Evolutionary conservation across 2,329 filamentous ascomycete species (phyloP).

Genomic region (Gnomoniopsis smithogilvyi): DNA sequence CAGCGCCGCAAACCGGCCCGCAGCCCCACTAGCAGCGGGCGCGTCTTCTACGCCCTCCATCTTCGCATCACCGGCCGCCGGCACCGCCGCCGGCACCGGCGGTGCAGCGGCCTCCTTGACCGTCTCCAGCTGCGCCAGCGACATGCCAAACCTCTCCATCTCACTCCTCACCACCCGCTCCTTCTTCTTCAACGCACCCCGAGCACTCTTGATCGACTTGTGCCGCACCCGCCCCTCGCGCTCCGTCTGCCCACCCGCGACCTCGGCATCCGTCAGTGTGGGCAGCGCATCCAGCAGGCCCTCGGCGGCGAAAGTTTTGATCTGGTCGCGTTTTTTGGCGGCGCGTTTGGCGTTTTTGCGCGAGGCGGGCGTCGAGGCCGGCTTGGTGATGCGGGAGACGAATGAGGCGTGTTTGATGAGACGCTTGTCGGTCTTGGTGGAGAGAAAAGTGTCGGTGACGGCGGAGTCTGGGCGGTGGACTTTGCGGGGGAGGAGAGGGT

Average conservation of each 20-base stretch:
- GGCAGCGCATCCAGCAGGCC: conserved; percentile 66
- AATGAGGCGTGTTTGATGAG: conserved; percentile 78
- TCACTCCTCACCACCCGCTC: conserved; percentile 76
- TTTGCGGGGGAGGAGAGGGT: conserved; percentile 49
- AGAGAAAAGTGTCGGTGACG: conserved; percentile 58
- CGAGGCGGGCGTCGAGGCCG: conserved; percentile 25
- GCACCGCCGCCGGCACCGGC: conserved; percentile 2
- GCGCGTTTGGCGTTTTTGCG: conserved; percentile 37
- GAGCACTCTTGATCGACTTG: conserved; percentile 70
- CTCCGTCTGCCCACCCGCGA: conserved; percentile 36
- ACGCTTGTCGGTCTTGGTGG: conserved; percentile 80
- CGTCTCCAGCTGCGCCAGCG: conserved; percentile 69
- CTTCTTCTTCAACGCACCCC: conserved; percentile 79
- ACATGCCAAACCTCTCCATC: conserved; percentile 79
- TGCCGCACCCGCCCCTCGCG: conserved; percentile 59
- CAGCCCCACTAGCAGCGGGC: conserved; percentile 34
- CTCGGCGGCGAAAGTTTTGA: conserved; percentile 67
- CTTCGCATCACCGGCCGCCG: conserved; percentile 19
- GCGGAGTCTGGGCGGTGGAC: conserved; percentile 49
- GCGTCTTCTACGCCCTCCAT: conserved; percentile 17
- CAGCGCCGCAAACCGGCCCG: conserved; percentile 74
- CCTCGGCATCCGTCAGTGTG: conserved; percentile 48
- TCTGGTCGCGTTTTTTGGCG: conserved; percentile 46
- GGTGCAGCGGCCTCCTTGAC: conserved; percentile 27
- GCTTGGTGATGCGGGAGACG: conserved; percentile 70